phyloP scores from a whole-genome alignment of 1,284 basidiomycete genomes.

The Heliocybe sulcata region DNA sequence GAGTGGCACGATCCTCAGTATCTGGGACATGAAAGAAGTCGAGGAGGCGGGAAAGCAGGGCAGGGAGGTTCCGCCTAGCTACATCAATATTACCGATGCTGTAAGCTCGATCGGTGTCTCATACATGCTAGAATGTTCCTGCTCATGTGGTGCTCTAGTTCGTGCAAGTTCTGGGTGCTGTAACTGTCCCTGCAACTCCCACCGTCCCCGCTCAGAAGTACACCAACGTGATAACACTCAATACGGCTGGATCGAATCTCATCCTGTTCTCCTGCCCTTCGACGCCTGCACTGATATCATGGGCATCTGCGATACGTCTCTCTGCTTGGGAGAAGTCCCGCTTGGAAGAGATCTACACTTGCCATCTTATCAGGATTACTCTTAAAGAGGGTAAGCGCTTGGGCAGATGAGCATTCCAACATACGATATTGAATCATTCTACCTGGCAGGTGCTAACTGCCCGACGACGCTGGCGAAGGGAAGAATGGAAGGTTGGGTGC shows the following conservation, averaged over 20 bases:
- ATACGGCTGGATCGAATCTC: conserved; percentile 91
- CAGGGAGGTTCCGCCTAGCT: conserved; percentile 78
- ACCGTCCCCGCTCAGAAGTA: conserved; percentile 48
- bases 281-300: conserved; percentile 68
- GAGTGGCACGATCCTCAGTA: conserved; percentile 86
- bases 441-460: conserved; percentile 53
- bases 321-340: conserved; percentile 94
- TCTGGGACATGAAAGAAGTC: conserved; percentile 85
- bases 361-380: conserved; percentile 81
- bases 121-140: not conserved
- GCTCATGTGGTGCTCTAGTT: conserved; percentile 35
- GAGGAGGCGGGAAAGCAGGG: conserved; percentile 76
- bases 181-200: conserved; percentile 51
- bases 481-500: conserved; percentile 89
- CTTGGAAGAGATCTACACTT: conserved; percentile 96
- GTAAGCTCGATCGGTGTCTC: conserved; percentile 38
- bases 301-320: conserved; percentile 88
- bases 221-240: conserved; percentile 84
- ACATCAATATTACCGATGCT: conserved; percentile 84
- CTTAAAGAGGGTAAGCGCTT: conserved; percentile 33
- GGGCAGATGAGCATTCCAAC: conserved; percentile 20
- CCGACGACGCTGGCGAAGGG: conserved; percentile 64
- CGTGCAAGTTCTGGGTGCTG: conserved; percentile 64
- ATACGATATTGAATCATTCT: conserved; percentile 1
- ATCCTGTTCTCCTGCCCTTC: conserved; percentile 83